Conservation (phyloP, 257 asterid genomes). For the Primulina eburnea region DNA sequence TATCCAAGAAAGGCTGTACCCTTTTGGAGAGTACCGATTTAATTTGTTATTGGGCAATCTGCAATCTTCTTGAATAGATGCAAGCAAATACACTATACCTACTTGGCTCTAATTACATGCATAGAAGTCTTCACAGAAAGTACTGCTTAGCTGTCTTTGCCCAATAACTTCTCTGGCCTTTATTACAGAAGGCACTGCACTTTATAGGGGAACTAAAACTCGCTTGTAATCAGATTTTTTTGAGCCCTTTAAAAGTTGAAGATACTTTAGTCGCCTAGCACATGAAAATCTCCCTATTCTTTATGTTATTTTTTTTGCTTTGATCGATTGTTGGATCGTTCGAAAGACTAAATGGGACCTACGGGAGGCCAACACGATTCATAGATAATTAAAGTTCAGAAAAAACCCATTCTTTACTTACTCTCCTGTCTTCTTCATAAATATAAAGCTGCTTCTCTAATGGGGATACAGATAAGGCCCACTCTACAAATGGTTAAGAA, state of each 20-base stretch:
- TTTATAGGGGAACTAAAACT: slow-evolving; percentile 46
- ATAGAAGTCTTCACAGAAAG: not conserved
- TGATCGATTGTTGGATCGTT: not conserved
- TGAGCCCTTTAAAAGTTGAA: slow-evolving; percentile 33
- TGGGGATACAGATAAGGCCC: slow-evolving; percentile 61
- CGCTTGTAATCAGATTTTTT: slow-evolving; percentile 28
- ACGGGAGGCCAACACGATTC: not conserved
- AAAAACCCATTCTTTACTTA: slow-evolving; percentile 31
- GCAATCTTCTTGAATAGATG: slow-evolving; percentile 7
- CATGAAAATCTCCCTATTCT: slow-evolving; percentile 19
- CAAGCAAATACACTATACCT: not conserved
- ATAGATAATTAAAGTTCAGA: not conserved
- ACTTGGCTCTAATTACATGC: slow-evolving; percentile 7
- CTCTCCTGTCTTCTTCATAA: slow-evolving; percentile 62
- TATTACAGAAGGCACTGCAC: slow-evolving; percentile 36
- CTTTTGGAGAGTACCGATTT: not conserved
- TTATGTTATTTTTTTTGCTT: not conserved
- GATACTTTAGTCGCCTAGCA: slow-evolving; percentile 30
- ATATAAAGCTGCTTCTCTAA: slow-evolving; percentile 58
- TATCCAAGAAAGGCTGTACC: not conserved
- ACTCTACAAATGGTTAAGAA: slow-evolving; percentile 67
- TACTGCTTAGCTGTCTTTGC: slow-evolving; percentile 16
- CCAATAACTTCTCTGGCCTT: slow-evolving; percentile 35
- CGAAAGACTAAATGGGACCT: not conserved
- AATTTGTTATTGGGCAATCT: slow-evolving; percentile 1